phyloP scores from a whole-genome alignment of 345 rosid genomes.

The Ceriops decandra region DNA sequence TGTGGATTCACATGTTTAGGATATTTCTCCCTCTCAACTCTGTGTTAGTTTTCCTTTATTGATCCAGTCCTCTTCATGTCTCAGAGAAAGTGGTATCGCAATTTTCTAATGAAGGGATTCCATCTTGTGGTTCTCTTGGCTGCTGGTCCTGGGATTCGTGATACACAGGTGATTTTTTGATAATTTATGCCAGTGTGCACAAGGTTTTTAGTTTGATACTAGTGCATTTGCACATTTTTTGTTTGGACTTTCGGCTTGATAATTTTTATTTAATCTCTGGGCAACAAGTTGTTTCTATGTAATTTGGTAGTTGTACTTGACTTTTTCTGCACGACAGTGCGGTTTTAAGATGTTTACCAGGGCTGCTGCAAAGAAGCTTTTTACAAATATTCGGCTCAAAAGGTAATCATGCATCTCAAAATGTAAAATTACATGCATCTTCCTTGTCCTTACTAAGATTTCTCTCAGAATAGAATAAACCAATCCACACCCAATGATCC shows the following conservation, averaged over 20 bases:
- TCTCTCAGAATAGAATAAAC: too few relatives aligned
- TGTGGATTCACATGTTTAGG: slow-evolving; percentile 1
- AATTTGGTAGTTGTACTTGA: not conserved
- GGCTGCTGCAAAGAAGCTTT: slow-evolving; percentile 94
- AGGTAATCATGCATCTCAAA: slow-evolving; percentile 41
- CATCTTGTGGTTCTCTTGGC: slow-evolving; percentile 81
- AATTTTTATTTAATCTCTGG: not conserved
- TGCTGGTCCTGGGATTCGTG: slow-evolving; percentile 96
- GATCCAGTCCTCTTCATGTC: slow-evolving; percentile 22
- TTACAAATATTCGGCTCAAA: slow-evolving; percentile 75
- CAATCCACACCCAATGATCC: too few relatives aligned
- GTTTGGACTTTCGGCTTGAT: not conserved
- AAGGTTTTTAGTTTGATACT: not conserved
- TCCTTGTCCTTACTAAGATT: not conserved
- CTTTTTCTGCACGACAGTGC: slow-evolving; percentile 50
- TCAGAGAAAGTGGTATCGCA: slow-evolving; percentile 99
- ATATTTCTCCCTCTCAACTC: not conserved
- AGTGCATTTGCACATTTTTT: not conserved
- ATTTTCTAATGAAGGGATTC: slow-evolving; percentile 94
- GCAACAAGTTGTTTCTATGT: not conserved
- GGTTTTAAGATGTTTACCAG: slow-evolving; percentile 99
- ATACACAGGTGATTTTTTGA: slow-evolving; percentile 64
- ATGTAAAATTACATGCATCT: not conserved
- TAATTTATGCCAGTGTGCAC: not conserved
- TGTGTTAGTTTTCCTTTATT: slow-evolving; percentile 17